A percentile compares a stretch with the other conserved stretches of the same genome.
Evolutionary conservation across 148 eudicot species (phyloP).

Genomic region (Rhododendron griersonianum): DNA sequence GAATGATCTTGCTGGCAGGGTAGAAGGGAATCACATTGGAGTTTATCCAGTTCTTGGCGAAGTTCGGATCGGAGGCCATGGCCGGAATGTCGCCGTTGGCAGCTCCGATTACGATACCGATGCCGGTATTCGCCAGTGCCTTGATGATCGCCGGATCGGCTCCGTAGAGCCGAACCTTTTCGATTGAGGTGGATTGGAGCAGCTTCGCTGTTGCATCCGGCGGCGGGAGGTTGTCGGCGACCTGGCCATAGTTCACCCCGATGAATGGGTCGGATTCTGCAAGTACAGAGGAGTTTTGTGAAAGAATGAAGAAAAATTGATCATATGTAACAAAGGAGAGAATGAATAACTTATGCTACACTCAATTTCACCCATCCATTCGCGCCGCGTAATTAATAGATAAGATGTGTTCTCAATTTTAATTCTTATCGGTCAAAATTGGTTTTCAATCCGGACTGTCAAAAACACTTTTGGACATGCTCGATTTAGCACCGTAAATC

Average conservation of each 20-base stretch:
- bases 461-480: too few relatives aligned
- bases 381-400: too few relatives aligned
- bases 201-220: conserved; percentile 65
- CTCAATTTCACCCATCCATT: accelerated
- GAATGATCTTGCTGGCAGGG: conserved; percentile 65
- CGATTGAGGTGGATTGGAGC: conserved; percentile 53
- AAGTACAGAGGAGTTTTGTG: background rate
- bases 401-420: too few relatives aligned
- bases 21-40: conserved; percentile 57
- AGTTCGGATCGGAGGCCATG: conserved; percentile 69
- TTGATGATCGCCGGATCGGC: conserved; percentile 78
- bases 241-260: conserved; percentile 78
- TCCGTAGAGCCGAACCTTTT: conserved; percentile 73
- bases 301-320: background rate
- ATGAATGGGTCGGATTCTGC: conserved; percentile 64
- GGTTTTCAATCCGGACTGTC: accelerated
- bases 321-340: background rate
- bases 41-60: conserved; percentile 70
- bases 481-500: too few relatives aligned
- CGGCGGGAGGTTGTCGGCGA: conserved; percentile 89
- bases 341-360: too few relatives aligned
- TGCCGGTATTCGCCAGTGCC: conserved; percentile 67
- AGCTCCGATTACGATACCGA: conserved; percentile 68
- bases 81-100: conserved; percentile 77
- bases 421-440: too few relatives aligned